Conservation (phyloP, 2,329 filamentous ascomycete genomes). For the Podosphaera xanthii region DNA sequence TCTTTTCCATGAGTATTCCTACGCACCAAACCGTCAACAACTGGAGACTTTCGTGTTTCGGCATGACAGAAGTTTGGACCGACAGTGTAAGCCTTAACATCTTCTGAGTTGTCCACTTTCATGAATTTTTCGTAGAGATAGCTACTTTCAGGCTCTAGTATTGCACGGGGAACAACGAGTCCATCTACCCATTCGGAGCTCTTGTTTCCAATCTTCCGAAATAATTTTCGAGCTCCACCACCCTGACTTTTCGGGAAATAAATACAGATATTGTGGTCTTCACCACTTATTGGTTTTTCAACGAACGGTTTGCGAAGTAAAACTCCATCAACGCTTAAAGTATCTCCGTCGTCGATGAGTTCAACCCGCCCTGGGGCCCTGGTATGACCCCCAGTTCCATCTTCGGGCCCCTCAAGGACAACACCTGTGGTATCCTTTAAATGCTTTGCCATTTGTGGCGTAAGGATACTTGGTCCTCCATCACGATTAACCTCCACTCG, state of each 20-base stretch:
- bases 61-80: constrained; percentile 84
- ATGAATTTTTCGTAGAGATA: constrained; percentile 97
- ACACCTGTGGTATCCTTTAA: constrained; percentile 65
- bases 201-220: constrained; percentile 96
- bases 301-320: constrained; percentile 82
- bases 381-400: constrained; percentile 34
- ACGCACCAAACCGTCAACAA: constrained; percentile 86
- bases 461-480: constrained; percentile 62
- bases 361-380: constrained; percentile 43
- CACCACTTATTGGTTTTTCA: constrained; percentile 92
- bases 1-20: constrained; percentile 96
- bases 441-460: constrained; percentile 56
- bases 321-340: constrained; percentile 65
- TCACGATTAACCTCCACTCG: constrained; percentile 82
- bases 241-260: constrained; percentile 78
- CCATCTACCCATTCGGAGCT: constrained; percentile 81
- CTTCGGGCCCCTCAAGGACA: constrained; percentile 43
- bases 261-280: constrained; percentile 97
- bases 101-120: constrained; percentile 87
- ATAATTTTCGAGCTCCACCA: constrained; percentile 75
- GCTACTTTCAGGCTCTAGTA: constrained; percentile 59
- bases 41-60: constrained; percentile 89
- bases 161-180: constrained; percentile 52
- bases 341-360: constrained; percentile 74
- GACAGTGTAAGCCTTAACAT: constrained; percentile 96